Conservation (phyloP, 1,139 yeast genomes). For the Blastobotrys aristatus region DNA sequence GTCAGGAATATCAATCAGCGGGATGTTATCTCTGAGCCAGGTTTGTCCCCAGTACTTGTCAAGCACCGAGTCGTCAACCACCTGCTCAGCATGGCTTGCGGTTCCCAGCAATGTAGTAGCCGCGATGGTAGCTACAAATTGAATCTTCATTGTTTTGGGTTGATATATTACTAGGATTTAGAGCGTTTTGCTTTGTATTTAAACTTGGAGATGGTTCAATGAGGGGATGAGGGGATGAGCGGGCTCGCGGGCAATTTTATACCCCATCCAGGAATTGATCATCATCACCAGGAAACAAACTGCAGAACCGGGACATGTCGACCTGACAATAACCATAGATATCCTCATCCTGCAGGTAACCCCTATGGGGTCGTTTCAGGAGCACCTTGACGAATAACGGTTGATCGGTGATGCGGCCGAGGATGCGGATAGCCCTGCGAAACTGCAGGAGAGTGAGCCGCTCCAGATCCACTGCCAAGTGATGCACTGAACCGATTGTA, state of each 20-base stretch:
- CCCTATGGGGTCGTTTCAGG: conserved; percentile 1
- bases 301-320: no score
- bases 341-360: not conserved
- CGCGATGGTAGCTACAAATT: not conserved
- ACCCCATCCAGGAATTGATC: no score
- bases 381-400: conserved; percentile 1
- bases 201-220: no score
- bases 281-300: no score
- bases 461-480: conserved; percentile 5
- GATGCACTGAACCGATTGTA: not conserved
- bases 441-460: conserved; percentile 3
- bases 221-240: no score
- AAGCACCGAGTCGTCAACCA: not conserved
- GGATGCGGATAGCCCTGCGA: not conserved
- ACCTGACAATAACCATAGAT: conserved; percentile 1
- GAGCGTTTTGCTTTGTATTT: no score
- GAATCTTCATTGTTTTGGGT: not conserved
- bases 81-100: not conserved
- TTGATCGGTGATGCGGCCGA: not conserved
- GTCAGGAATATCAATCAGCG: conserved; percentile 5
- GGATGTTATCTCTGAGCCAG: conserved; percentile 4
- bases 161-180: no score
- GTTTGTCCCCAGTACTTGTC: not conserved
- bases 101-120: not conserved
- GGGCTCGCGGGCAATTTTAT: no score